Conservation (phyloP, 2,329 filamentous ascomycete genomes). For the Zasmidium cellare region DNA sequence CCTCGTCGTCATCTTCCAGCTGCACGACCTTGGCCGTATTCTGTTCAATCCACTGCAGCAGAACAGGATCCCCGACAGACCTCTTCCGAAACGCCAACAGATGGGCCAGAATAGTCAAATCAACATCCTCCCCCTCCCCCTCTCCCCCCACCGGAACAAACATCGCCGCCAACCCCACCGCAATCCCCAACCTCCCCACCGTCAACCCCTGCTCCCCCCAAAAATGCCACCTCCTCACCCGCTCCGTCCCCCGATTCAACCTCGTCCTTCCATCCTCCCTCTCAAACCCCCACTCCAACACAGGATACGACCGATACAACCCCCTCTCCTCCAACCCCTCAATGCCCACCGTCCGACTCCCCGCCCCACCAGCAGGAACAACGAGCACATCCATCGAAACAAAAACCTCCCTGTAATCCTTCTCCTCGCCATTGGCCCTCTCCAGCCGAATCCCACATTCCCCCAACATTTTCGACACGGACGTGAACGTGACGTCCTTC, state of each 20-base stretch:
- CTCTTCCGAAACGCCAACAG: constrained; percentile 13
- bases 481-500: constrained; percentile 1
- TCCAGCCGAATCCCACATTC: neutral
- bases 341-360: constrained; percentile 1
- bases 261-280: neutral
- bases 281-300: neutral
- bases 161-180: constrained; percentile 8
- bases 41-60: constrained; percentile 3
- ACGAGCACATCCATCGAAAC: constrained; percentile 9
- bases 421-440: constrained; percentile 1
- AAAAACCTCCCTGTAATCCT: constrained; percentile 8
- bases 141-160: constrained; percentile 3
- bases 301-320: constrained; percentile 14
- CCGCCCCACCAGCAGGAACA: constrained; percentile 1
- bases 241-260: neutral
- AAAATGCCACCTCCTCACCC: constrained; percentile 6
- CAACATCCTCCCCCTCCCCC: neutral
- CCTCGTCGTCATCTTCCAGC: constrained; percentile 1
- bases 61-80: neutral
- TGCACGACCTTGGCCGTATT: neutral
- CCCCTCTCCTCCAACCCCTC: constrained; percentile 4
- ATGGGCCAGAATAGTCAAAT: constrained; percentile 1
- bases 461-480: constrained; percentile 2
- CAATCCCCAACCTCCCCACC: constrained; percentile 4
- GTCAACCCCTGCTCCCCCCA: constrained; percentile 1